A percentile compares a stretch with the other conserved stretches of the same genome.
Conservation (phyloP, 106 monocot genomes). For the Dendrobium chrysotoxum region DNA sequence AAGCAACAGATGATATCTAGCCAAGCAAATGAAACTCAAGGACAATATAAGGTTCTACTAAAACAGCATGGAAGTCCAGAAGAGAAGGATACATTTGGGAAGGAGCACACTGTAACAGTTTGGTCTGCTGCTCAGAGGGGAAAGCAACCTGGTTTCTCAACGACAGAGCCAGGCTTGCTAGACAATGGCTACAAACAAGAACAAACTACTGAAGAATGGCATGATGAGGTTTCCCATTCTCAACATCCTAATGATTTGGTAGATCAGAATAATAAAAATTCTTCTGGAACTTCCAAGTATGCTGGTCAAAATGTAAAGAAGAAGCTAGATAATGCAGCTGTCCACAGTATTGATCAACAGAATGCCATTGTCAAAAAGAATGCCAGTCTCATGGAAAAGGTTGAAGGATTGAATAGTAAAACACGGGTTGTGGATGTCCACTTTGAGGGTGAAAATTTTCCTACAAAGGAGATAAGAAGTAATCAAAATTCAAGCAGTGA, state of each 20-base stretch:
- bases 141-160: background rate
- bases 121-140: slow-evolving; percentile 6
- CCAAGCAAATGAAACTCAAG: slow-evolving; percentile 24
- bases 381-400: slow-evolving; percentile 52
- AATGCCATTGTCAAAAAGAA: slow-evolving; percentile 42
- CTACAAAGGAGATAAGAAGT: slow-evolving; percentile 18
- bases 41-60: slow-evolving; percentile 48
- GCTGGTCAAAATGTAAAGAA: slow-evolving; percentile 18
- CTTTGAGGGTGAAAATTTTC: slow-evolving; percentile 8
- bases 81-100: background rate
- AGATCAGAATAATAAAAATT: background rate
- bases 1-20: slow-evolving; percentile 26
- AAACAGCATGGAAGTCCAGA: slow-evolving; percentile 45
- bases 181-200: slow-evolving; percentile 3
- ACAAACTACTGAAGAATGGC: background rate
- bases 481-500: slow-evolving; percentile 9
- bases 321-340: slow-evolving; percentile 6
- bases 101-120: slow-evolving; percentile 10
- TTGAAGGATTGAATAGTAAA: slow-evolving; percentile 55
- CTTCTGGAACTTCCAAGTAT: slow-evolving; percentile 5
- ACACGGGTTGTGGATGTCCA: slow-evolving; percentile 38
- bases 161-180: background rate
- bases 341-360: slow-evolving; percentile 9
- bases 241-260: slow-evolving; percentile 4
- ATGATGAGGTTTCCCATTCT: background rate